phyloP scores from a whole-genome alignment of 306 rosid species.

The Medicago ruthenica region DNA sequence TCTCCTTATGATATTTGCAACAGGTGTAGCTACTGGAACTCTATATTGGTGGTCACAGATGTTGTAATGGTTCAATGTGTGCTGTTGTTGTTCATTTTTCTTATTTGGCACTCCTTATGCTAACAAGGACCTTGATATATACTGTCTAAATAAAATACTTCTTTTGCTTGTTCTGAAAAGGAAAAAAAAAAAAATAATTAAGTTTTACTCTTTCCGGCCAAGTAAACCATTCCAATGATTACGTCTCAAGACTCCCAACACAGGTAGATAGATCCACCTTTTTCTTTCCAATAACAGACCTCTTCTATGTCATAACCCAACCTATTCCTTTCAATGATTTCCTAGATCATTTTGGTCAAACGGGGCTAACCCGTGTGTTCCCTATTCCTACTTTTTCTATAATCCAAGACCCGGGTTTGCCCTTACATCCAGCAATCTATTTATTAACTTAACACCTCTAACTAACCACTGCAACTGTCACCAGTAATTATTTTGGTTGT shows the following conservation, averaged over 20 bases:
- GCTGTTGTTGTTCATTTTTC: no score
- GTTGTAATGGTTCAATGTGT: no score
- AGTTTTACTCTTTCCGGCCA: neutral
- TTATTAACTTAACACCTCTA: neutral
- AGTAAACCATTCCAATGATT: slow-evolving; percentile 6
- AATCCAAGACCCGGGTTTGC: slow-evolving; percentile 12
- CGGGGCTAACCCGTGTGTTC: neutral
- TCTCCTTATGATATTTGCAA: no score
- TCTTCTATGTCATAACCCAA: slow-evolving; percentile 13
- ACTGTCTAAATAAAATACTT: no score
- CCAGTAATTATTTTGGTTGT: neutral
- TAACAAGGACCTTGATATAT: no score
- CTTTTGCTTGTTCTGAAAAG: no score
- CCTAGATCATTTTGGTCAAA: neutral
- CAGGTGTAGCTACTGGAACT: no score
- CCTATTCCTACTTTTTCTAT: slow-evolving; percentile 10
- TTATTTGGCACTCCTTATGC: no score
- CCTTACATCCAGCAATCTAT: neutral
- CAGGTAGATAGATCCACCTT: neutral
- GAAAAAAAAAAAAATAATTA: no score
- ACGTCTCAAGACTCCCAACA: neutral
- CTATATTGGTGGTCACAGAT: no score
- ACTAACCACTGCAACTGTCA: neutral
- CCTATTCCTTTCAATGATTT: neutral
- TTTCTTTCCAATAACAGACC: neutral